A percentile compares a stretch with the other conserved stretches of the same genome.
These are phyloP conservation scores for Acaromyces ingoldii DNA, from an alignment of 1,284 basidiomycete genomes.

Conservation along the genomic window DNA sequence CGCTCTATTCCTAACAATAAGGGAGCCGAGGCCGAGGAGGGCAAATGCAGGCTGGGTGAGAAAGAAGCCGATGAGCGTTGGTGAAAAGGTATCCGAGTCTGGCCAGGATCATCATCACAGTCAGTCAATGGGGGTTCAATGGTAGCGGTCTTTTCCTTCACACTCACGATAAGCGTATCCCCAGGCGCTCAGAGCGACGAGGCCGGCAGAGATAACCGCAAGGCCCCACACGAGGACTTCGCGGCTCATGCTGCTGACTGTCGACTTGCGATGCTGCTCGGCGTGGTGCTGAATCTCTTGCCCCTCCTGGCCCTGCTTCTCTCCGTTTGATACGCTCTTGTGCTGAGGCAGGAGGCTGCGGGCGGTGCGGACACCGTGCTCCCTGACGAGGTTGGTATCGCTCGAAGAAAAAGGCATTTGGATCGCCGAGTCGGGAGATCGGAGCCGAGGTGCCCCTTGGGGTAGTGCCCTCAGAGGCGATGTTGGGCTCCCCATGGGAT, in stretches of 20 bases:
- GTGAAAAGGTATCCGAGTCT: constrained; percentile 26
- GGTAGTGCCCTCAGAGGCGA: no score
- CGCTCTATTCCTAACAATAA: constrained; percentile 20
- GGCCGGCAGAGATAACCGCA: constrained; percentile 17
- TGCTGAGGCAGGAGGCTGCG: no score
- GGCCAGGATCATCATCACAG: background rate
- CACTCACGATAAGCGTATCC: constrained; percentile 19
- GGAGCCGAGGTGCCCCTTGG: no score
- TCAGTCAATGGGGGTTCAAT: background rate
- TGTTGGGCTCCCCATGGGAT: no score
- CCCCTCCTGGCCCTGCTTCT: no score
- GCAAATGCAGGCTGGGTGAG: constrained; percentile 26
- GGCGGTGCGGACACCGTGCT: no score
- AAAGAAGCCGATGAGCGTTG: constrained; percentile 30
- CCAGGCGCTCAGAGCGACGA: constrained; percentile 21
- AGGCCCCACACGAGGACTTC: constrained; percentile 22
- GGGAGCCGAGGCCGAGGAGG: constrained; percentile 16
- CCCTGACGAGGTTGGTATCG: no score
- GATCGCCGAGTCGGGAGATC: no score
- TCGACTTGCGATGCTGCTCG: no score
- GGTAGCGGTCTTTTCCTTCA: background rate
- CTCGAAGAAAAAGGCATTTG: no score
- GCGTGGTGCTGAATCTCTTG: no score
- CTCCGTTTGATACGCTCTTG: no score
- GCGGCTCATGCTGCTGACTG: constrained; percentile 7